phyloP scores from a whole-genome alignment of 352 stramenopile species.

The Globisporangium apiculatum region DNA sequence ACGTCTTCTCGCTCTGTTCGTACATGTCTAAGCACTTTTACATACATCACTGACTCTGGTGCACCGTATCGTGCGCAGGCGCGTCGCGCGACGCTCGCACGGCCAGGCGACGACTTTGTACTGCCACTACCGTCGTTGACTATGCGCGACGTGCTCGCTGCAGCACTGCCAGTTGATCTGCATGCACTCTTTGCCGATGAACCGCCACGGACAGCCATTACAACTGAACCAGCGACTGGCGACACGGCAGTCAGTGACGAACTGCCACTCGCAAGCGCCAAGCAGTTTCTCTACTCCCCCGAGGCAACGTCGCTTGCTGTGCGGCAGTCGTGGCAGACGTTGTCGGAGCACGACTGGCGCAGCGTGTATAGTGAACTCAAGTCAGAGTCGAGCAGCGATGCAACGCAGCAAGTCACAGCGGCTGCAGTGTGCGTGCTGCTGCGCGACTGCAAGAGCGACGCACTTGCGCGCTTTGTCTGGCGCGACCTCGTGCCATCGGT shows the following conservation, averaged over 20 bases:
- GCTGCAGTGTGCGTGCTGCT: constrained; percentile 27
- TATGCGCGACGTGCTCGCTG: constrained; percentile 27
- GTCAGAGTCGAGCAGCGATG: neutral
- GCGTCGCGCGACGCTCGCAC: constrained; percentile 10
- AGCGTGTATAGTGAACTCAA: constrained; percentile 14
- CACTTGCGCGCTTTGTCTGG: constrained; percentile 44
- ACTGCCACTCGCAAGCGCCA: constrained; percentile 7
- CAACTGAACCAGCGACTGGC: too few species aligned
- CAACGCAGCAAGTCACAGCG: constrained; percentile 9
- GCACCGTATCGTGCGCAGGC: constrained; percentile 6
- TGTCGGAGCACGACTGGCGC: constrained; percentile 42
- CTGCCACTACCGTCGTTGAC: constrained; percentile 33
- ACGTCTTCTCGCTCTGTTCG: neutral
- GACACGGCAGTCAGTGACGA: too few species aligned
- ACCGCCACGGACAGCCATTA: neutral
- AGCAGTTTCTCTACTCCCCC: constrained; percentile 21
- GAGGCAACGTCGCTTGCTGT: constrained; percentile 17
- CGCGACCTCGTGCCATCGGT: constrained; percentile 31
- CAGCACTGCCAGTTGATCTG: constrained; percentile 19
- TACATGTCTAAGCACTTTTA: neutral
- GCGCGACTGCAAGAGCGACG: constrained; percentile 33
- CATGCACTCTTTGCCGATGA: constrained; percentile 1
- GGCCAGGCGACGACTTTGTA: constrained; percentile 42
- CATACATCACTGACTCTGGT: neutral
- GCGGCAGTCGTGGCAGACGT: constrained; percentile 18